A percentile compares a stretch with the other conserved stretches of the same genome.
Conservation (phyloP, 108 stramenopile species). For the Cyclostephanos tholiformis region DNA sequence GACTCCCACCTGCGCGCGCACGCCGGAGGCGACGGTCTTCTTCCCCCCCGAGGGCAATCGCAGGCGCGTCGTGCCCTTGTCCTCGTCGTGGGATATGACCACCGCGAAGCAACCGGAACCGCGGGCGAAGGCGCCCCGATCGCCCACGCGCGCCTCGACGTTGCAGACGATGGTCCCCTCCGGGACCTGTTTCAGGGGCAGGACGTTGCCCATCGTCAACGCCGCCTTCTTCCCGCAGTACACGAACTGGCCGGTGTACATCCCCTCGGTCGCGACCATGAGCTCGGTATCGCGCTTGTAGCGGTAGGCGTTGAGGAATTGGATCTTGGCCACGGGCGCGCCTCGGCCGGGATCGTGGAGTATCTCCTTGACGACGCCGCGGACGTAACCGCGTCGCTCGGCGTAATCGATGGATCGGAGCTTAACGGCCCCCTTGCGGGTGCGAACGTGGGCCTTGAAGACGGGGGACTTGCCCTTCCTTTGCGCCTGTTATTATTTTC, state of each 20-base stretch:
- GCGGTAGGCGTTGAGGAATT: constrained; percentile 98
- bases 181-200: constrained; percentile 92
- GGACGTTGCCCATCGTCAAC: constrained; percentile 95
- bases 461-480: constrained; percentile 97
- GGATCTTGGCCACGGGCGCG: constrained; percentile 97
- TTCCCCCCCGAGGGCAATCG: constrained; percentile 98
- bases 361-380: constrained; percentile 98
- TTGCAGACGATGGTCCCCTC: constrained; percentile 99
- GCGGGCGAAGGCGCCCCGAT: constrained; percentile 97
- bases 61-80: constrained; percentile 98
- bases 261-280: constrained; percentile 97
- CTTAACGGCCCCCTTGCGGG: constrained; percentile 98
- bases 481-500: constrained; percentile 66
- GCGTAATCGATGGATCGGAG: constrained; percentile 96
- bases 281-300: constrained; percentile 95
- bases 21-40: constrained; percentile 94
- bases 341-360: constrained; percentile 98
- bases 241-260: constrained; percentile 99
- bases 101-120: constrained; percentile 97
- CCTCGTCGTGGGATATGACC: constrained; percentile 98
- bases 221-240: constrained; percentile 99
- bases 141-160: constrained; percentile 93
- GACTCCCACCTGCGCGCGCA: constrained; percentile 98
- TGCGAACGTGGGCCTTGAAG: constrained; percentile 96
- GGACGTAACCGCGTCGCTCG: constrained; percentile 98